phyloP scores from a whole-genome alignment of 257 asterid species.

The Hygrophila difformis region DNA sequence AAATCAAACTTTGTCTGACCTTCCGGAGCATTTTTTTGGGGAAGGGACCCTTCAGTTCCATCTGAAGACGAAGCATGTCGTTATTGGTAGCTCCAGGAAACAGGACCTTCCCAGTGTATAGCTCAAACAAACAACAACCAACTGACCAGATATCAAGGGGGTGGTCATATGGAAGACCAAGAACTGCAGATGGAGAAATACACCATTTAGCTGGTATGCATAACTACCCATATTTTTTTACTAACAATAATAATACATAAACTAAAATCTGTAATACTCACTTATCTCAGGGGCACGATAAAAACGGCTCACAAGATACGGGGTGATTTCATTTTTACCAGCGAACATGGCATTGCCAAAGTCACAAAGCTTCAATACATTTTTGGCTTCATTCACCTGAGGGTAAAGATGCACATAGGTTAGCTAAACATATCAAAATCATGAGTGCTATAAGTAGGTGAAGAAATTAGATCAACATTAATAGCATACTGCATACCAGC shows the following conservation, averaged over 20 bases:
- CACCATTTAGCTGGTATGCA: background rate
- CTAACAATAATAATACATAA: too few relatives aligned
- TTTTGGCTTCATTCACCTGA: conserved; percentile 92
- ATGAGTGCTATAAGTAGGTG: background rate
- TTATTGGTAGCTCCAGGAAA: conserved; percentile 90
- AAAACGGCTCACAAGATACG: conserved; percentile 99
- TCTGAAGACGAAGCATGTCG: conserved; percentile 99
- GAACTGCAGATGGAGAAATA: conserved; percentile 33
- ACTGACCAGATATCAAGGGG: conserved; percentile 99
- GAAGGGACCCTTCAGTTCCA: conserved; percentile 92
- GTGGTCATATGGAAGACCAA: conserved; percentile 90
- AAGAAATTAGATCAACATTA: too few relatives aligned
- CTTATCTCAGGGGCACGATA: conserved; percentile 99
- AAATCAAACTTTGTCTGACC: conserved; percentile 28
- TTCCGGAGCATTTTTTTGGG: conserved; percentile 97
- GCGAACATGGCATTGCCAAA: conserved; percentile 99
- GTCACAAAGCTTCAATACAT: conserved; percentile 89
- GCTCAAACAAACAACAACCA: conserved; percentile 97
- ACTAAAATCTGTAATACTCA: conserved; percentile 38
- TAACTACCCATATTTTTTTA: too few relatives aligned
- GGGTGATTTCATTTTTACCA: conserved; percentile 95
- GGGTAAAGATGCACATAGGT: background rate
- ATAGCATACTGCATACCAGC: conserved; percentile 82
- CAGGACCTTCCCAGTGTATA: conserved; percentile 87
- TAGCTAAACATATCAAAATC: background rate